These are phyloP conservation scores for Fusarium caatingaense DNA, from an alignment of 2,329 filamentous ascomycete genomes.

Conservation along the genomic window DNA sequence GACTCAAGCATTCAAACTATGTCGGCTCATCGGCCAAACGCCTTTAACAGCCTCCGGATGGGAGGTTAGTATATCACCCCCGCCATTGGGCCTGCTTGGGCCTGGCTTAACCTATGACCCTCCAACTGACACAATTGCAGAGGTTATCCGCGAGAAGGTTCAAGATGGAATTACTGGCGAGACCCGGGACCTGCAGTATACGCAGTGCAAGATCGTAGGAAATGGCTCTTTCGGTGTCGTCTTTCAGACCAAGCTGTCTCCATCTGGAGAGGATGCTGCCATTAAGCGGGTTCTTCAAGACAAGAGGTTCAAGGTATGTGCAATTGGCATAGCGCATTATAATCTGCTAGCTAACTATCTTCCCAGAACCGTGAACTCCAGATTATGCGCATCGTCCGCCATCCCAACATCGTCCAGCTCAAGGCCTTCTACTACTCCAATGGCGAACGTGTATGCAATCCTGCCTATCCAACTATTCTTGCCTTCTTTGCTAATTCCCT, in stretches of 20 bases:
- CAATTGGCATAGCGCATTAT: neutral
- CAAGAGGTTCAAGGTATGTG: conserved; percentile 95
- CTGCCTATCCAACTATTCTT: neutral
- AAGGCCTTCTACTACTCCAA: conserved; percentile 99
- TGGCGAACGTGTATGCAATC: conserved; percentile 83
- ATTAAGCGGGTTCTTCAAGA: conserved; percentile 99
- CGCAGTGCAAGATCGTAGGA: conserved; percentile 99
- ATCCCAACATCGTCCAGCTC: conserved; percentile 98
- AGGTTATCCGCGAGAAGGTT: conserved; percentile 98
- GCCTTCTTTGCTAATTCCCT: conserved; percentile 27
- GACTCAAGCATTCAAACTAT: conserved; percentile 60
- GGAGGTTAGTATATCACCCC: conserved; percentile 77
- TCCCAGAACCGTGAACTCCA: conserved; percentile 96
- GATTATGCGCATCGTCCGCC: conserved; percentile 99
- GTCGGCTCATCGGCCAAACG: conserved; percentile 92
- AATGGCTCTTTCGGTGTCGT: conserved; percentile 99
- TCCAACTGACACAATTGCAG: conserved; percentile 59
- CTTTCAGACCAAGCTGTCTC: conserved; percentile 98
- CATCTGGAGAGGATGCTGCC: conserved; percentile 97
- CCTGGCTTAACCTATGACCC: conserved; percentile 1
- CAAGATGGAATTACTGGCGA: conserved; percentile 98
- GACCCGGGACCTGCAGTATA: conserved; percentile 96
- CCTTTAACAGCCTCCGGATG: conserved; percentile 91
- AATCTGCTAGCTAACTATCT: conserved; percentile 30
- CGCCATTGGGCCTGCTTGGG: conserved; percentile 16